These are phyloP conservation scores for Thalassiosira ordinaria DNA, from an alignment of 352 stramenopile species.

Conservation along the genomic window DNA sequence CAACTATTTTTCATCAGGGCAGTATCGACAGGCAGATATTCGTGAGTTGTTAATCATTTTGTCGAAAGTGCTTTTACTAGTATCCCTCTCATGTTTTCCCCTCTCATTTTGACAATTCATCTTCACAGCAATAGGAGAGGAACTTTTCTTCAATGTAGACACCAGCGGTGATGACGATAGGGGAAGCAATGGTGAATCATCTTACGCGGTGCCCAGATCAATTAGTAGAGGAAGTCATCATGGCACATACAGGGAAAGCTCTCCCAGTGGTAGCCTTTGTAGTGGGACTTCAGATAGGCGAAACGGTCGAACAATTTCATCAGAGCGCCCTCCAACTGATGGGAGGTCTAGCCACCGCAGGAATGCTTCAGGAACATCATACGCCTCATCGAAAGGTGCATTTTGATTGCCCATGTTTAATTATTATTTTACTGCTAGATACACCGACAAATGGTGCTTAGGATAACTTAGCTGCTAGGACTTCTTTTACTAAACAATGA, in stretches of 20 bases:
- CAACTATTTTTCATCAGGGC: conserved; percentile 80
- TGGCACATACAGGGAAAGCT: conserved; percentile 36
- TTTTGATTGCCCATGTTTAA: too few species aligned
- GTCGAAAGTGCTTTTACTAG: conserved; percentile 4
- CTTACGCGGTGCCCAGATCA: conserved; percentile 51
- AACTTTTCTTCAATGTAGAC: conserved; percentile 66
- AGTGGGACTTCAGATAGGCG: conserved; percentile 34
- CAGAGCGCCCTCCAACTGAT: conserved; percentile 24
- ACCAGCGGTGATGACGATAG: conserved; percentile 29
- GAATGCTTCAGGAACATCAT: conserved; percentile 29
- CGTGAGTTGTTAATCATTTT: conserved; percentile 59
- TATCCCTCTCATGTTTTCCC: conserved; percentile 7
- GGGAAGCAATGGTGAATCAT: conserved; percentile 49
- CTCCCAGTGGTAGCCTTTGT: conserved; percentile 48
- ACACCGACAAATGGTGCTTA: too few species aligned
- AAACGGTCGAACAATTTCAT: conserved; percentile 23
- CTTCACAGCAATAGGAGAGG: conserved; percentile 58
- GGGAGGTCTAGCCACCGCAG: conserved; percentile 23
- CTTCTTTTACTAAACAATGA: too few species aligned
- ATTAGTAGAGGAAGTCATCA: conserved; percentile 46
- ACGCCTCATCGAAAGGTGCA: conserved; percentile 22
- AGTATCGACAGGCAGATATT: conserved; percentile 78
- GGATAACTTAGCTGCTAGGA: too few species aligned
- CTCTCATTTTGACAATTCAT: conserved; percentile 8
- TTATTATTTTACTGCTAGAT: too few species aligned